Conservation (phyloP, 2,329 filamentous ascomycete genomes). For the Neonectria sp. region DNA sequence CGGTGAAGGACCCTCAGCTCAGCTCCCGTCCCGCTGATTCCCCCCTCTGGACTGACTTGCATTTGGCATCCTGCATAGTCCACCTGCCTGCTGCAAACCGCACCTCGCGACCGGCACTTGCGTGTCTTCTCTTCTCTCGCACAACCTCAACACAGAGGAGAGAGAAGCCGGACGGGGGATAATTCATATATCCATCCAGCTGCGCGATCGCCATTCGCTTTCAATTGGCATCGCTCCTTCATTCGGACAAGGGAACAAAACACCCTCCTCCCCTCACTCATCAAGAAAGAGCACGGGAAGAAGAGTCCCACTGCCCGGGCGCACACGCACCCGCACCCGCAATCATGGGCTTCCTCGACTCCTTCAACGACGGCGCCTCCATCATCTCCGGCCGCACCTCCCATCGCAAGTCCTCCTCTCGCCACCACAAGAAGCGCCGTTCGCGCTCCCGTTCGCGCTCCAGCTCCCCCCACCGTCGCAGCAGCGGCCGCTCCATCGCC, state of each 20-base stretch:
- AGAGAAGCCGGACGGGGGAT: not conserved
- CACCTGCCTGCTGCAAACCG: conserved; percentile 11
- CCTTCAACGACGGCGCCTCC: conserved; percentile 51
- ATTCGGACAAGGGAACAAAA: no score
- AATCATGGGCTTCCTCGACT: conserved; percentile 54
- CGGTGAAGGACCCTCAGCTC: conserved; percentile 37
- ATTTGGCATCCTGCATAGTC: conserved; percentile 23
- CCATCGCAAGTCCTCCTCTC: conserved; percentile 46
- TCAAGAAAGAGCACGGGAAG: not conserved
- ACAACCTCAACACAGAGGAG: conserved; percentile 1
- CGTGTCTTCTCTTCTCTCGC: not conserved
- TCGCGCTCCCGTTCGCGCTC: conserved; percentile 59
- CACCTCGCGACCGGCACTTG: conserved; percentile 15
- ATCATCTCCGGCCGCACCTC: conserved; percentile 49
- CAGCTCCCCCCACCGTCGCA: conserved; percentile 52
- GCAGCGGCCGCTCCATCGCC: conserved; percentile 50
- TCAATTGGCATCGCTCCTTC: conserved; percentile 2
- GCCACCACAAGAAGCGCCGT: conserved; percentile 52
- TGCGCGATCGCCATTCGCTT: not conserved
- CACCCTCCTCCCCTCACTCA: not conserved
- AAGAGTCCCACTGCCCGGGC: not conserved
- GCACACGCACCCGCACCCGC: conserved; percentile 8
- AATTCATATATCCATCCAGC: not conserved
- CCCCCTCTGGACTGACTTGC: conserved; percentile 20
- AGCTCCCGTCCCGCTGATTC: not conserved